Evolutionary conservation across 2,329 filamentous ascomycete genomes (phyloP), one percentile per base, ranked within the genome.

Genomic region (Penicillium brevicompactum): DNA sequence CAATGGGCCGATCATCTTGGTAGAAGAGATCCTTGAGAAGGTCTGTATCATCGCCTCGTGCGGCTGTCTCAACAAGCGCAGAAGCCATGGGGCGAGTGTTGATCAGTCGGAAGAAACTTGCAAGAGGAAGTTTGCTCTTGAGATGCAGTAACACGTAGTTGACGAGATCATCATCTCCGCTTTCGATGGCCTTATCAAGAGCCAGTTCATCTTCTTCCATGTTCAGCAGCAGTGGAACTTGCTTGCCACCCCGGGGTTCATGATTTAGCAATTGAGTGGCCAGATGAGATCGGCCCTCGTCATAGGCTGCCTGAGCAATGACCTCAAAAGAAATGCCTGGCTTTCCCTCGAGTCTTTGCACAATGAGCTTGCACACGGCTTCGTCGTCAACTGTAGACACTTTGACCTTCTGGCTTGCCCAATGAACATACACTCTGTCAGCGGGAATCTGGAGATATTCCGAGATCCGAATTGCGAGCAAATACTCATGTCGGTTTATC

Each of bases 141-240:
- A 99, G 79, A 58, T 93, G 88, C 7, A 96, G 78, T 6, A 99
- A 82, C 5, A 99, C 94, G 68, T 88, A 92, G 65, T 91, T 88
- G n/a, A 96, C 85, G 2, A 99, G 82, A 64, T 99, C 94, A 0
- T 92, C 93, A 69, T 99, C 94, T 16, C 93, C 93, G 57, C 91
- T 96, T 71, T 97, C 92, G 56, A 97, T 91, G 9, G 94, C 93
- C 74, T 97, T 99, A 78, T 97, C 93, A 0, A 99, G 84, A 0
- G 94, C 94, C 40, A 97, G 86, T 61, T 92, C 91, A 62, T 97
- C 93, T 73, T 99, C 92, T 66, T 96, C 92, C 90, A 97, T 97
- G 71, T 85, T 92, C 41, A 99, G 80, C 2, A 99, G 83, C 2
- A 99, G 82, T 0, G 94, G 94, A 0, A 99, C 94, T 74, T 99